These are phyloP conservation scores for Plasmodiophora brassicae DNA, from an alignment of 208 protist genomes.

Conservation along the genomic window DNA sequence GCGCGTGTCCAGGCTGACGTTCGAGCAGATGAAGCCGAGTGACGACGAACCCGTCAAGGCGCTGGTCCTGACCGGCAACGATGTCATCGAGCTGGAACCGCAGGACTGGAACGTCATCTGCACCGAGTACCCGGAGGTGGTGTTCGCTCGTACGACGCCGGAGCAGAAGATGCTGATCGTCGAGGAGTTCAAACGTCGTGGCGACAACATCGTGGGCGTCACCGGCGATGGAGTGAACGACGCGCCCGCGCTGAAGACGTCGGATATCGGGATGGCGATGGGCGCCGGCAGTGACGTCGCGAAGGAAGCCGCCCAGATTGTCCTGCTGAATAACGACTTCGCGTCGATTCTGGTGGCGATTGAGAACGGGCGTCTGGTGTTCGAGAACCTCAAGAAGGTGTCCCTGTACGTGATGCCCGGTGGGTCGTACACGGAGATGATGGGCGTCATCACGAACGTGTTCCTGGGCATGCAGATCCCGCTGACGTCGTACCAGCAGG, in stretches of 20 bases:
- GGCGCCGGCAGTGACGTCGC: constrained; percentile 71
- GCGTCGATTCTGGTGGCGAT: constrained; percentile 81
- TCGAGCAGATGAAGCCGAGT: not conserved
- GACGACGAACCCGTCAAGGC: not conserved
- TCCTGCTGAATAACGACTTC: constrained; percentile 97
- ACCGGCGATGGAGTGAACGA: constrained; percentile 78
- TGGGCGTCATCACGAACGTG: not conserved
- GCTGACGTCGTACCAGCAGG: constrained; percentile 18
- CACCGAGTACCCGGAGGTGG: constrained; percentile 41
- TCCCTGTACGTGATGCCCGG: constrained; percentile 71
- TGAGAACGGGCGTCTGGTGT: constrained; percentile 76
- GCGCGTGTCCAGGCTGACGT: not conserved
- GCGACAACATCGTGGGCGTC: constrained; percentile 37
- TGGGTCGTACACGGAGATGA: not conserved
- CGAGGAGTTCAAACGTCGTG: not conserved
- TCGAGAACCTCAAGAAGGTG: constrained; percentile 80
- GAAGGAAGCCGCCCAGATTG: constrained; percentile 77
- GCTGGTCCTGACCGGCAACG: not conserved
- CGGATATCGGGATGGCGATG: constrained; percentile 95
- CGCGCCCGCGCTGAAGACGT: constrained; percentile 89
- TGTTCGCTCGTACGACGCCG: constrained; percentile 78
- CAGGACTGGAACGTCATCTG: not conserved
- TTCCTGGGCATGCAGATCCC: constrained; percentile 26
- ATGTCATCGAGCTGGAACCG: not conserved
- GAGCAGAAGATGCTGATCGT: constrained; percentile 74